Conservation (phyloP, 306 rosid genomes). For the Pyrus pyrifolia region DNA sequence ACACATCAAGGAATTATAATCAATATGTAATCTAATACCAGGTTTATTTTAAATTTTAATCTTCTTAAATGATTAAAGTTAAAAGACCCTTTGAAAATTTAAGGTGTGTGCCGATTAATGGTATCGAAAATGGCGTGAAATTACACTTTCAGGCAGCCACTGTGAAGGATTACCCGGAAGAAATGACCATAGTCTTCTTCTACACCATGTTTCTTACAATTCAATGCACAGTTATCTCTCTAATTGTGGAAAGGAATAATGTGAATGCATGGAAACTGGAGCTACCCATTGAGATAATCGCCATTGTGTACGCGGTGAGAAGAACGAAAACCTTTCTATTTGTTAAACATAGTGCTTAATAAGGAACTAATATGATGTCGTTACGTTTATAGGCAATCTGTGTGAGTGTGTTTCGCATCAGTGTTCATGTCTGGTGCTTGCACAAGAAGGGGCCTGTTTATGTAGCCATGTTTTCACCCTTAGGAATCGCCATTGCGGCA, state of each 20-base stretch:
- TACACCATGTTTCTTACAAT: slow-evolving; percentile 27
- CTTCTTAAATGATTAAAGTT: no score
- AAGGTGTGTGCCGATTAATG: no score
- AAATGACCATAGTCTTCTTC: slow-evolving; percentile 31
- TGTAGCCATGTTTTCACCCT: slow-evolving; percentile 38
- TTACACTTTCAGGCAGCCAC: slow-evolving; percentile 18
- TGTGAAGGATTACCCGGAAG: slow-evolving; percentile 29
- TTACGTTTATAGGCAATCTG: slow-evolving; percentile 20
- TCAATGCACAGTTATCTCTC: slow-evolving; percentile 15
- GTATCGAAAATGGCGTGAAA: no score
- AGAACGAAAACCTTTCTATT: background rate
- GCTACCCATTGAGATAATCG: slow-evolving; percentile 21
- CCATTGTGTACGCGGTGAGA: slow-evolving; percentile 25
- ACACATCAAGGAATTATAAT: no score
- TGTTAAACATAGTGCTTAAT: background rate
- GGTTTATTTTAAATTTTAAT: no score
- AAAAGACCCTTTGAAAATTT: no score
- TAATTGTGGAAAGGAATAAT: slow-evolving; percentile 18
- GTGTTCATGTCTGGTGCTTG: slow-evolving; percentile 34
- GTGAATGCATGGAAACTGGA: slow-evolving; percentile 22
- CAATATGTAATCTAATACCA: no score
- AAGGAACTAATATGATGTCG: background rate
- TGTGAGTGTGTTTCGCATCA: slow-evolving; percentile 19
- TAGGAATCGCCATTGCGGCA: slow-evolving; percentile 28
- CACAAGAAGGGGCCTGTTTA: slow-evolving; percentile 33